Percentiles rank a stretch among this genome's conserved stretches.
Conservation (phyloP, 2,329 filamentous ascomycete species). For the Aspergillus nomiae region DNA sequence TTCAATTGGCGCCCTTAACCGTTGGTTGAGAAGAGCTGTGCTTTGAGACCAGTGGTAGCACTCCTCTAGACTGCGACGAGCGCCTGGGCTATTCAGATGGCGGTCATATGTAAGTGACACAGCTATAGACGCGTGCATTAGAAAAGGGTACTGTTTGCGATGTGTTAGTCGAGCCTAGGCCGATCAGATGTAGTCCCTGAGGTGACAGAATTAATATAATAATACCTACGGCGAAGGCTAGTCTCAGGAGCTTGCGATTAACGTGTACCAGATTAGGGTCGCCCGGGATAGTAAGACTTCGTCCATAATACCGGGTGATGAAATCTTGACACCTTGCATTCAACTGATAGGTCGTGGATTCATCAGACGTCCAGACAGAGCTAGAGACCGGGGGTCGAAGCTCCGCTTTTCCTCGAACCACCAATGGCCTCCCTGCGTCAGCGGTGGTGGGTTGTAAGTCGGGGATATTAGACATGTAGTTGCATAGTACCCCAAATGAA, state of each 20-base stretch:
- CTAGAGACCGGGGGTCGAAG: conserved; percentile 28
- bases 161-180: conserved; percentile 11
- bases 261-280: conserved; percentile 42
- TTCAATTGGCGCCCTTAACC: conserved; percentile 37
- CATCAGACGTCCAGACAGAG: conserved; percentile 41
- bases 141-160: conserved; percentile 41
- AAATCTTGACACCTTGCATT: conserved; percentile 47
- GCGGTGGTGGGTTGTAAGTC: conserved; percentile 42
- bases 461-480: conserved; percentile 38
- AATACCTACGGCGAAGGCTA: conserved; percentile 43
- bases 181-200: background rate
- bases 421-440: conserved; percentile 22
- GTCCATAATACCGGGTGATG: conserved; percentile 42
- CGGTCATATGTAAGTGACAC: conserved; percentile 45
- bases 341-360: conserved; percentile 37
- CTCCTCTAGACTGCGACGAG: conserved; percentile 39
- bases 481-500: conserved; percentile 51
- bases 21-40: conserved; percentile 44
- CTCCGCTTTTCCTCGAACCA: conserved; percentile 17
- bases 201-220: background rate
- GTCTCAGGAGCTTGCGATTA: conserved; percentile 41
- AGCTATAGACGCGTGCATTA: conserved; percentile 52
- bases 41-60: conserved; percentile 49
- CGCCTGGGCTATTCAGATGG: conserved; percentile 22
- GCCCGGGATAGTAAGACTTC: conserved; percentile 40